Evolutionary conservation across 1,284 basidiomycete species (phyloP).

Genomic region (Malassezia psittaci): DNA sequence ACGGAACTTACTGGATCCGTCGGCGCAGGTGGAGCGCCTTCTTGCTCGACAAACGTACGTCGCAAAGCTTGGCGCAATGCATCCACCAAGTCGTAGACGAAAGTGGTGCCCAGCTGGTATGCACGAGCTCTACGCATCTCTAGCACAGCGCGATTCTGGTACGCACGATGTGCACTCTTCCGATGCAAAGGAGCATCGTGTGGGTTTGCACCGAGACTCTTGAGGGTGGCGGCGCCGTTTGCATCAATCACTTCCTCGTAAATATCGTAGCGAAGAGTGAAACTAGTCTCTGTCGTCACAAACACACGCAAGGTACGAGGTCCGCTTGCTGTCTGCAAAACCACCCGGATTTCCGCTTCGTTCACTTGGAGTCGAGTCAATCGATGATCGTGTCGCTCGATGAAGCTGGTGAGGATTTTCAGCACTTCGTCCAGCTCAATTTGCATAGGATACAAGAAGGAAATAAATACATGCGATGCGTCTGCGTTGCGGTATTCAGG

Average conservation of each 20-base stretch:
- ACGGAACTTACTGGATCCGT: conserved; percentile 66
- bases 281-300: conserved; percentile 96
- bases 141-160: conserved; percentile 65
- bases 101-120: conserved; percentile 96
- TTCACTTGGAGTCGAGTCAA: conserved; percentile 97
- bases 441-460: conserved; percentile 91
- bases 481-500: conserved; percentile 44
- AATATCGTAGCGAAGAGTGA: conserved; percentile 96
- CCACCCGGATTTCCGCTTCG: conserved; percentile 89
- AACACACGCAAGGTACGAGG: conserved; percentile 83
- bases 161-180: conserved; percentile 52
- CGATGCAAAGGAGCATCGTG: conserved; percentile 31
- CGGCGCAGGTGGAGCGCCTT: conserved; percentile 25
- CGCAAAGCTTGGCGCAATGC: conserved; percentile 93
- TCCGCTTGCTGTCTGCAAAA: conserved; percentile 82
- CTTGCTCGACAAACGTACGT: conserved; percentile 73
- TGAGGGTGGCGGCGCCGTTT: conserved; percentile 83
- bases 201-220: conserved; percentile 53
- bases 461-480: conserved; percentile 56
- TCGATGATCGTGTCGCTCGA: conserved; percentile 83
- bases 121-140: conserved; percentile 98
- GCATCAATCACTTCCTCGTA: conserved; percentile 97
- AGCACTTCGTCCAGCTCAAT: conserved; percentile 94
- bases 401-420: conserved; percentile 87
- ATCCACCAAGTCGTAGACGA: conserved; percentile 95